Conservation (phyloP, 768 basidiomycete genomes). For the Podaxis sp. region DNA sequence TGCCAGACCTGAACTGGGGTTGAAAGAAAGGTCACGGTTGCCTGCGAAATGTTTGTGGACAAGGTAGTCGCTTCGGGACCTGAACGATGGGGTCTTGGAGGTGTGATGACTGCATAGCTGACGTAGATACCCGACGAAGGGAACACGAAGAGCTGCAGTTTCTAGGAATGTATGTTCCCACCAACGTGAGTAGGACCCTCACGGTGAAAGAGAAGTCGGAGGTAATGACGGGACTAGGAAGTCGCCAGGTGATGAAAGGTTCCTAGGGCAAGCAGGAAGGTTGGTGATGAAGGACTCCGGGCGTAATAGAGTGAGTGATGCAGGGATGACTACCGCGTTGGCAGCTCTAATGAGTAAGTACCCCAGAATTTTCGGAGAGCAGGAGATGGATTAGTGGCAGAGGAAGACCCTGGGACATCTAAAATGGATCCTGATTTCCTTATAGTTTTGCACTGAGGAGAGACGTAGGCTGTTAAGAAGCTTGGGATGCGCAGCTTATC, state of each 20-base stretch:
- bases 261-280: neutral
- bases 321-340: slow-evolving; percentile 24
- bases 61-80: neutral
- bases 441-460: slow-evolving; percentile 24
- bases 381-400: slow-evolving; percentile 9
- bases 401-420: slow-evolving; percentile 25
- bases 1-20: neutral
- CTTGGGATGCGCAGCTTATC: slow-evolving; percentile 3
- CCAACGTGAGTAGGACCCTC: slow-evolving; percentile 16
- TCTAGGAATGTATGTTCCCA: slow-evolving; percentile 10
- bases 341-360: slow-evolving; percentile 29
- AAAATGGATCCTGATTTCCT: slow-evolving; percentile 24
- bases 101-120: neutral
- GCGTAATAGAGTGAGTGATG: slow-evolving; percentile 22
- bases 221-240: neutral
- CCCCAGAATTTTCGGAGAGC: slow-evolving; percentile 33
- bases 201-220: neutral
- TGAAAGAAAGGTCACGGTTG: neutral
- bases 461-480: slow-evolving; percentile 25
- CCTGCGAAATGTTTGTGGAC: neutral
- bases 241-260: neutral
- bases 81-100: neutral
- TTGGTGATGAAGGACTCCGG: slow-evolving; percentile 19
- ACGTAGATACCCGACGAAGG: neutral
- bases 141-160: neutral